Conservation (phyloP, 2,329 filamentous ascomycete genomes). For the Bipolaris sorokiniana region DNA sequence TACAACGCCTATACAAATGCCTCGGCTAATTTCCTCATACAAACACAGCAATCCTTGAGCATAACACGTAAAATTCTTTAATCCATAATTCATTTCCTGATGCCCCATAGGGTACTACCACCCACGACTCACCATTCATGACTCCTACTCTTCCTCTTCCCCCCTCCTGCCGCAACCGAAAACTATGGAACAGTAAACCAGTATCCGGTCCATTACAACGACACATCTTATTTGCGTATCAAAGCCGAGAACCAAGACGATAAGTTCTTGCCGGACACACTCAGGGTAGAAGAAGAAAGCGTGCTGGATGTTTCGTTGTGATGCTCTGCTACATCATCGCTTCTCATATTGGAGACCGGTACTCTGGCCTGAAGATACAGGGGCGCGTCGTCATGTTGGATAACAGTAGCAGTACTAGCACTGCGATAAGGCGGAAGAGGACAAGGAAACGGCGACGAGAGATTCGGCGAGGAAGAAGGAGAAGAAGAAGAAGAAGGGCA, state of each 20-base stretch:
- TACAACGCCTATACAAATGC: neutral
- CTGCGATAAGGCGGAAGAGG: no score
- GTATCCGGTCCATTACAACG: no score
- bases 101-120: no score
- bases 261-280: conserved; percentile 37
- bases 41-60: neutral
- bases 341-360: neutral
- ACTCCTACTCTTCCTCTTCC: no score
- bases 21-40: neutral
- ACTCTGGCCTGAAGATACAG: neutral
- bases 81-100: no score
- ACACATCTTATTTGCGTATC: conserved; percentile 20
- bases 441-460: neutral
- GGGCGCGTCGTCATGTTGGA: neutral
- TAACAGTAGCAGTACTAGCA: conserved; percentile 3
- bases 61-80: no score
- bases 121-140: no score
- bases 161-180: neutral
- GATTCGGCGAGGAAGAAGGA: neutral
- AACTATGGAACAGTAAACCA: neutral
- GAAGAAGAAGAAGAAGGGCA: neutral
- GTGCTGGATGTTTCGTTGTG: conserved; percentile 24
- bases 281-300: conserved; percentile 31
- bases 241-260: conserved; percentile 43
- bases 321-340: neutral